These are phyloP conservation scores for Exophiala lecanii-corni DNA, from an alignment of 2,329 filamentous ascomycete genomes.

Conservation along the genomic window DNA sequence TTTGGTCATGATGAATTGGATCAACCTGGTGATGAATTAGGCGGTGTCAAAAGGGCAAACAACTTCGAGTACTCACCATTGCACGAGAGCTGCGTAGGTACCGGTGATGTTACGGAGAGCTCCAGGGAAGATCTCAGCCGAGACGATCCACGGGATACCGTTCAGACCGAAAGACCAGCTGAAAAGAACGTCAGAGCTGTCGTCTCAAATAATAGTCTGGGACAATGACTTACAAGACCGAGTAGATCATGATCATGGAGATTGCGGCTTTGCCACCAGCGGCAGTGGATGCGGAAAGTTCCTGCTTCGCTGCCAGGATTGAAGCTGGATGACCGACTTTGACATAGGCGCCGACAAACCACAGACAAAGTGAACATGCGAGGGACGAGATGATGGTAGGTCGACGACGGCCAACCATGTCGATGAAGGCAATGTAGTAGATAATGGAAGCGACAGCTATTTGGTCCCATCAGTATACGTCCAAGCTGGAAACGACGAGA, in stretches of 20 bases:
- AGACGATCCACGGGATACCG: slow-evolving; percentile 42
- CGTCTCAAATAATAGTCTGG: background rate
- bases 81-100: slow-evolving; percentile 2
- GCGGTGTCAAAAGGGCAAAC: background rate
- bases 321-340: slow-evolving; percentile 2
- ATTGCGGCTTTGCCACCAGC: background rate
- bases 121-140: slow-evolving; percentile 40
- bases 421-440: slow-evolving; percentile 1
- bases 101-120: slow-evolving; percentile 26
- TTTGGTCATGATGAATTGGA: slow-evolving; percentile 38
- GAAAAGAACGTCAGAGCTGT: background rate
- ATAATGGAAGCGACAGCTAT: slow-evolving; percentile 1
- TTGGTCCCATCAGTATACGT: background rate
- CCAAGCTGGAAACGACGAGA: background rate
- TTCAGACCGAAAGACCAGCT: slow-evolving; percentile 38
- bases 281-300: slow-evolving; percentile 1
- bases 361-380: slow-evolving; percentile 1
- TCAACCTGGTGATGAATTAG: slow-evolving; percentile 35
- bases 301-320: background rate
- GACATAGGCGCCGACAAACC: slow-evolving; percentile 2
- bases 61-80: background rate
- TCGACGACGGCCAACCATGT: slow-evolving; percentile 1
- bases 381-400: background rate
- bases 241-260: slow-evolving; percentile 4
- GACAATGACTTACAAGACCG: background rate